These are phyloP conservation scores for Pyronema omphalodes DNA, from an alignment of 495 filamentous ascomycete genomes.

Conservation along the genomic window DNA sequence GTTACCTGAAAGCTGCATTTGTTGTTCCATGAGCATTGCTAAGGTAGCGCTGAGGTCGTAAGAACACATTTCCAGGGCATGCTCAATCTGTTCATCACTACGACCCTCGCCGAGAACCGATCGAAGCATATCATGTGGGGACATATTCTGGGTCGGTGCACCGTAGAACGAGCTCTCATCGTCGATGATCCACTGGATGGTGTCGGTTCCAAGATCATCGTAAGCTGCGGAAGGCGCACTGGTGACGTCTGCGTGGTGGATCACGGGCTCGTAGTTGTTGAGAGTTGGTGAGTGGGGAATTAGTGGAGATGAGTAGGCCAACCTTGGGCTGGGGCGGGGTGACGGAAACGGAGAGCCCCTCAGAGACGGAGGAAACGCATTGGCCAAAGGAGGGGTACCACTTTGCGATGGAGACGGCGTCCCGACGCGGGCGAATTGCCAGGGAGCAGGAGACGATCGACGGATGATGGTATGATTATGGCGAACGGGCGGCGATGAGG, in stretches of 20 bases:
- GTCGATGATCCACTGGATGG: constrained; percentile 87
- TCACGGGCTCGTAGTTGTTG: constrained; percentile 65
- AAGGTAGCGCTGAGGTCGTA: constrained; percentile 89
- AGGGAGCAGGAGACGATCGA: constrained; percentile 77
- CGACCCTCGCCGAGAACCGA: constrained; percentile 80
- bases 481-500: constrained; percentile 57
- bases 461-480: constrained; percentile 78
- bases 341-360: constrained; percentile 74
- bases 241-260: constrained; percentile 37
- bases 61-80: constrained; percentile 67
- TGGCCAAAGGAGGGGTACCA: constrained; percentile 58
- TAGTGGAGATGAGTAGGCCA: constrained; percentile 72
- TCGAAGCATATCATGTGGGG: constrained; percentile 91
- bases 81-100: constrained; percentile 84
- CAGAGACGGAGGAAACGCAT: constrained; percentile 68
- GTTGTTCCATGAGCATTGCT: constrained; percentile 50
- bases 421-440: constrained; percentile 60
- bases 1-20: constrained; percentile 29
- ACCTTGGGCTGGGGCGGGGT: constrained; percentile 78
- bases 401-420: constrained; percentile 64
- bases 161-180: constrained; percentile 68
- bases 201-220: constrained; percentile 80
- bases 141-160: constrained; percentile 64
- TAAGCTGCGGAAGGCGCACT: constrained; percentile 67
- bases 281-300: constrained; percentile 89